Percentiles rank a stretch among this genome's conserved stretches.
Evolutionary conservation across 2,329 filamentous ascomycete species (phyloP).

Genomic region (Penicillium sclerotiorum): DNA sequence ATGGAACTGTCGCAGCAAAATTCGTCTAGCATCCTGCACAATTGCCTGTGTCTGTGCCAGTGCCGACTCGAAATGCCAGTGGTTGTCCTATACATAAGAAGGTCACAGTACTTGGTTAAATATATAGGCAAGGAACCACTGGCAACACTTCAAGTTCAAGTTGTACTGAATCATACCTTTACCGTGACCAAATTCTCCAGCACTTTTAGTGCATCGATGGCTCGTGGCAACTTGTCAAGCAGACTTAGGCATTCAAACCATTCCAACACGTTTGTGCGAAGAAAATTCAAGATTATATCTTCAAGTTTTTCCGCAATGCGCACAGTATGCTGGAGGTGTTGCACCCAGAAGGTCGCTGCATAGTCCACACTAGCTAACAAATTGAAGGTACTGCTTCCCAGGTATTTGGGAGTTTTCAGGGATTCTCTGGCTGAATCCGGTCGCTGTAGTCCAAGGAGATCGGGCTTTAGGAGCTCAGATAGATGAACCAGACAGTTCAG

Average conservation of each 20-base stretch:
- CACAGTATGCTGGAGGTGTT: slow-evolving; percentile 20
- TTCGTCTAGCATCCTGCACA: slow-evolving; percentile 16
- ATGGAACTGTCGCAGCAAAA: slow-evolving; percentile 16
- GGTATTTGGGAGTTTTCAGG: slow-evolving; percentile 5
- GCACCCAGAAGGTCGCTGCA: slow-evolving; percentile 29
- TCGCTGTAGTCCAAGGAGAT: slow-evolving; percentile 24
- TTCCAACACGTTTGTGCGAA: slow-evolving; percentile 27
- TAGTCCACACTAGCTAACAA: slow-evolving; percentile 18
- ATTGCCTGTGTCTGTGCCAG: no score
- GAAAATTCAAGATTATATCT: slow-evolving; percentile 18
- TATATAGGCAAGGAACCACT: no score
- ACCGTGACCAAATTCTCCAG: slow-evolving; percentile 14
- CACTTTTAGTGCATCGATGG: slow-evolving; percentile 19
- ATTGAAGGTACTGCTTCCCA: neutral
- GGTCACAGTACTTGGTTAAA: slow-evolving; percentile 23
- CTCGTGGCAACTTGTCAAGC: slow-evolving; percentile 18
- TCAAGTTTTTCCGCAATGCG: neutral
- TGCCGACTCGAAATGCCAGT: neutral
- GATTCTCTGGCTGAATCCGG: slow-evolving; percentile 20
- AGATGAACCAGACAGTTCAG: slow-evolving; percentile 24
- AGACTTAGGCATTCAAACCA: slow-evolving; percentile 34
- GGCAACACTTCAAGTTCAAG: neutral
- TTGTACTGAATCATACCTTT: slow-evolving; percentile 4
- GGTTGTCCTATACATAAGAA: slow-evolving; percentile 7
- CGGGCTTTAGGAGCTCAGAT: slow-evolving; percentile 25